Conservation (phyloP, 2,329 filamentous ascomycete species). For the Apiospora marii region DNA sequence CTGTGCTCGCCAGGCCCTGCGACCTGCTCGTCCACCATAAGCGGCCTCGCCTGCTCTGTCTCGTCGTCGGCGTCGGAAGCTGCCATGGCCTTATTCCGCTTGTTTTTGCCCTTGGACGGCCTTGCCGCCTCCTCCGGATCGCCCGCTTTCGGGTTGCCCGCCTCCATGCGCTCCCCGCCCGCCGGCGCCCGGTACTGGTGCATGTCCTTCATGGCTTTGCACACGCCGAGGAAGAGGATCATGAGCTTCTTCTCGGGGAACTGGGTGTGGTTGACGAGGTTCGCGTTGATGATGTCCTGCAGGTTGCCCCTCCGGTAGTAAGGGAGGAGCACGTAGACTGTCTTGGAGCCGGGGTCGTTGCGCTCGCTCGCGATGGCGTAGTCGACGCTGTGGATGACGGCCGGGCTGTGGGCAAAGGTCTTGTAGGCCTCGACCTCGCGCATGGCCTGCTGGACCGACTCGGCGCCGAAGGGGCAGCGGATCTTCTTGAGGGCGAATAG, state of each 20-base stretch:
- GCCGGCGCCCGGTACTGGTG: constrained; percentile 78
- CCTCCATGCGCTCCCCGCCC: constrained; percentile 59
- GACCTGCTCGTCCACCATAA: constrained; percentile 83
- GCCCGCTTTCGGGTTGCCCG: constrained; percentile 53
- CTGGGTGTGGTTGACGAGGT: constrained; percentile 90
- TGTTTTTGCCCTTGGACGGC: constrained; percentile 48
- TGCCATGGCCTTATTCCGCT: constrained; percentile 43
- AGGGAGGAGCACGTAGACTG: constrained; percentile 93
- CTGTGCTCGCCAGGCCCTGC: constrained; percentile 72
- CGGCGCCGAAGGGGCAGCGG: constrained; percentile 95
- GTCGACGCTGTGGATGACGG: constrained; percentile 67
- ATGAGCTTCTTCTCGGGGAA: constrained; percentile 91
- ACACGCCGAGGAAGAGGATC: constrained; percentile 91
- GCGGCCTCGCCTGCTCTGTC: constrained; percentile 77
- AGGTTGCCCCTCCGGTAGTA: constrained; percentile 96
- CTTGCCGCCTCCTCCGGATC: constrained; percentile 44
- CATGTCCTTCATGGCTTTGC: constrained; percentile 86
- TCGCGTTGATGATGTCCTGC: constrained; percentile 98
- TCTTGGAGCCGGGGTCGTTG: constrained; percentile 77
- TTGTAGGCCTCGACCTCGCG: constrained; percentile 97
- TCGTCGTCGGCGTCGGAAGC: constrained; percentile 72
- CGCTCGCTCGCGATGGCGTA: constrained; percentile 63
- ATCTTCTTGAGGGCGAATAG: constrained; percentile 98
- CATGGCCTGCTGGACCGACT: constrained; percentile 93
- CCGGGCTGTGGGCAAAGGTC: constrained; percentile 81